These are phyloP conservation scores for Yamadazyma spencermartinsiae DNA, from an alignment of 1,139 yeast genomes.

Conservation along the genomic window DNA sequence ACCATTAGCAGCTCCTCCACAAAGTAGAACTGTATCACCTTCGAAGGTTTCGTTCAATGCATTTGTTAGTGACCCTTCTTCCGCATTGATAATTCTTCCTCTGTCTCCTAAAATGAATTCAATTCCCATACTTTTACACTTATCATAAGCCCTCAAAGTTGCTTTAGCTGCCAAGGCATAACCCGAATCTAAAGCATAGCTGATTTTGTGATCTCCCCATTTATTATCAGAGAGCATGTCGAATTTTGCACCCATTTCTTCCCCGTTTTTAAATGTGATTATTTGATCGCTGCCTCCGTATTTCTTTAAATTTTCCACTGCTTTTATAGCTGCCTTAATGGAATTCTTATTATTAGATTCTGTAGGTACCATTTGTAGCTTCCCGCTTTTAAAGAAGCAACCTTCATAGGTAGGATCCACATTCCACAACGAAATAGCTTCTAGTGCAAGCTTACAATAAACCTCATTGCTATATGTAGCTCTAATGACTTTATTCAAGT, in stretches of 20 bases:
- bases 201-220: background rate
- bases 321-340: background rate
- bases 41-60: conserved; percentile 19
- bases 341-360: background rate
- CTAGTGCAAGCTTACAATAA: conserved; percentile 6
- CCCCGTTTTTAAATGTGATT: background rate
- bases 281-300: background rate
- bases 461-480: conserved; percentile 5
- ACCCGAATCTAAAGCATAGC: background rate
- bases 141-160: conserved; percentile 15
- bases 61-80: conserved; percentile 15
- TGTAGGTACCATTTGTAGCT: background rate
- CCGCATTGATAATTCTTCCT: conserved; percentile 18
- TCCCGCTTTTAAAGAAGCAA: background rate
- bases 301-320: background rate
- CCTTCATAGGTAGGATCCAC: background rate
- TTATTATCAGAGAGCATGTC: background rate
- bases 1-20: conserved; percentile 37
- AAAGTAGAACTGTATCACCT: conserved; percentile 27
- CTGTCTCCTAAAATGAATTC: conserved; percentile 27
- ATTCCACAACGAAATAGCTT: conserved; percentile 9
- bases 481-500: conserved; percentile 11
- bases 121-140: conserved; percentile 25
- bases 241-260: background rate
- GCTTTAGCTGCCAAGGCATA: background rate